Conservation (phyloP, 1,284 basidiomycete species). For the Sanguinoderma infundibulare region DNA sequence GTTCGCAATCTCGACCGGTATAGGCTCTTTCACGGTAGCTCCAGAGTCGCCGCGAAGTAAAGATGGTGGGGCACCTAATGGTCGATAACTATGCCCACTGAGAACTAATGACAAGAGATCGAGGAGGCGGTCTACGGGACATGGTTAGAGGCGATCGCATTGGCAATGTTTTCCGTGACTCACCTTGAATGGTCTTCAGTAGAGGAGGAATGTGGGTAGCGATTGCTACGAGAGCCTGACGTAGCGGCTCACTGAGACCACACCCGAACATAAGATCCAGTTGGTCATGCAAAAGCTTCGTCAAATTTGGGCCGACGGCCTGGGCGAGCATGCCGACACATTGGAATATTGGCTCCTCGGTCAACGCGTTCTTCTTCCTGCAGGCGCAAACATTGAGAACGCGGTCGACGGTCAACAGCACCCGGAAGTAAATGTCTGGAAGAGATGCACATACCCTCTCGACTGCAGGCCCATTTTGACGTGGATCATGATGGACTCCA, state of each 20-base stretch:
- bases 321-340: slow-evolving; percentile 96
- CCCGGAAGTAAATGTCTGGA: slow-evolving; percentile 63
- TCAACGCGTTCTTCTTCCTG: slow-evolving; percentile 92
- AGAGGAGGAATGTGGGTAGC: slow-evolving; percentile 91
- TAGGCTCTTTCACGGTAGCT: slow-evolving; percentile 58
- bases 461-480: slow-evolving; percentile 90
- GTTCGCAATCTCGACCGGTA: slow-evolving; percentile 41
- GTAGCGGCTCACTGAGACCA: slow-evolving; percentile 90
- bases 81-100: slow-evolving; percentile 84
- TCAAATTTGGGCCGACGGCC: slow-evolving; percentile 95
- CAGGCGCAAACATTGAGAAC: background rate
- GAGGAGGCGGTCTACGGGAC: slow-evolving; percentile 75
- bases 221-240: slow-evolving; percentile 86
- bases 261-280: slow-evolving; percentile 97
- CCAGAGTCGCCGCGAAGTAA: slow-evolving; percentile 57
- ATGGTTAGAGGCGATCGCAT: background rate
- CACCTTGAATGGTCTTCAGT: slow-evolving; percentile 91
- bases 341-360: slow-evolving; percentile 97
- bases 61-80: slow-evolving; percentile 78
- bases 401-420: slow-evolving; percentile 58
- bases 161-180: slow-evolving; percentile 16
- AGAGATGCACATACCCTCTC: slow-evolving; percentile 66
- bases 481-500: slow-evolving; percentile 90
- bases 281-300: slow-evolving; percentile 95
- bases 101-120: slow-evolving; percentile 84